Evolutionary conservation across 768 basidiomycete species (phyloP).

Genomic region (Boletus reticuloceps): DNA sequence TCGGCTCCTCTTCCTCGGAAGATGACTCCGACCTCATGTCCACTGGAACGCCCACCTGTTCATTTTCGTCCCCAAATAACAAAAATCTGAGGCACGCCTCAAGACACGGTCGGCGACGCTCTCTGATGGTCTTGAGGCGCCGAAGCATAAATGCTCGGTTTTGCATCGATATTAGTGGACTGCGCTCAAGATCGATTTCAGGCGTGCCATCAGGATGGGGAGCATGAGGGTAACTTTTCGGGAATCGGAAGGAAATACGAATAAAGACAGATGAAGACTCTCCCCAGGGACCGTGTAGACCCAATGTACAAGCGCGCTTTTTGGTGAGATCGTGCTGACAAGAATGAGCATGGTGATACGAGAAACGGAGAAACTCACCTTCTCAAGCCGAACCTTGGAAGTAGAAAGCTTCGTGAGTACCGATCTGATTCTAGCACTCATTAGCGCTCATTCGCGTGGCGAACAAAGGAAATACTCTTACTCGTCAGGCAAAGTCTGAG

Average conservation of each 20-base stretch:
- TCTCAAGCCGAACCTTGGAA: conserved; percentile 81
- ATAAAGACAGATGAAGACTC: conserved; percentile 80
- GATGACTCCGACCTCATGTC: conserved; percentile 59
- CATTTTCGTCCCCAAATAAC: conserved; percentile 64
- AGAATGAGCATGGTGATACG: conserved; percentile 1
- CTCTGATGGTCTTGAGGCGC: conserved; percentile 68
- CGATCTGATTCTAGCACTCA: conserved; percentile 56
- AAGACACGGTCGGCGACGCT: conserved; percentile 76
- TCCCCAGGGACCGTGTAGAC: conserved; percentile 91
- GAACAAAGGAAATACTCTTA: conserved; percentile 31
- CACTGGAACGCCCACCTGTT: conserved; percentile 37
- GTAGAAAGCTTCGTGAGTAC: conserved; percentile 65
- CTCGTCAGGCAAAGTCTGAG: conserved; percentile 72
- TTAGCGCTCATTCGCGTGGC: neutral
- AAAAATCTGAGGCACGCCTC: conserved; percentile 83
- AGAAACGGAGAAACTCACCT: conserved; percentile 43
- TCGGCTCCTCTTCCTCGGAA: conserved; percentile 62
- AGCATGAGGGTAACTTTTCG: conserved; percentile 72
- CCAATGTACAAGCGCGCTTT: conserved; percentile 78
- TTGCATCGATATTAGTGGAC: conserved; percentile 73
- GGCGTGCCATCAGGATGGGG: conserved; percentile 64
- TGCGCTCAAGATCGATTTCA: conserved; percentile 79
- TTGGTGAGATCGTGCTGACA: conserved; percentile 64
- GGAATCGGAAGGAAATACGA: conserved; percentile 87
- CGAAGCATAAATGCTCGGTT: conserved; percentile 78